Percentiles rank a stretch among this genome's conserved stretches.
Conservation (phyloP, 768 basidiomycete species). For the Trametes maxima region DNA sequence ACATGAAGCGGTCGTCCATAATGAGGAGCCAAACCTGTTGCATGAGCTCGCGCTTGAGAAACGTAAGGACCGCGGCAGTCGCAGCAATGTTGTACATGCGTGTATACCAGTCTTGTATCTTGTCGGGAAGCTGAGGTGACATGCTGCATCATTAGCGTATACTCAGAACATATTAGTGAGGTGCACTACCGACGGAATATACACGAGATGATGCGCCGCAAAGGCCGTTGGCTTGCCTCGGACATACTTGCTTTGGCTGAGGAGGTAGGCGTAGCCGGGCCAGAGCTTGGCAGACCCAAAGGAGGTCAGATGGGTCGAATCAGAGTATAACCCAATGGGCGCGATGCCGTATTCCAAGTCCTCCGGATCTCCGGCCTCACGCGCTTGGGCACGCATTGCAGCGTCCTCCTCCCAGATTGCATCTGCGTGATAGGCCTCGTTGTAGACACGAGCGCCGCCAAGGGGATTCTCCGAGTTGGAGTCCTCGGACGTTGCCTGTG, state of each 20-base stretch:
- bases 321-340: slow-evolving; percentile 25
- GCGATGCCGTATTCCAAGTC: slow-evolving; percentile 13
- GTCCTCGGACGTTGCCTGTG: background rate
- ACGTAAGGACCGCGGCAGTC: slow-evolving; percentile 29
- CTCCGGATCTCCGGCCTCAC: background rate
- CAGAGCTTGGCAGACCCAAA: slow-evolving; percentile 34
- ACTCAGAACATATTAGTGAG: background rate
- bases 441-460: background rate
- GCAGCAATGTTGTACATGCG: slow-evolving; percentile 16
- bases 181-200: slow-evolving; percentile 42
- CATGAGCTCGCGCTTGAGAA: slow-evolving; percentile 37
- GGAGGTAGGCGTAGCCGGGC: slow-evolving; percentile 44
- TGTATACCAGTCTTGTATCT: slow-evolving; percentile 34
- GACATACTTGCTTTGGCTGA: slow-evolving; percentile 44
- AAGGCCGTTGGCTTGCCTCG: slow-evolving; percentile 31
- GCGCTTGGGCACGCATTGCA: background rate
- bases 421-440: background rate
- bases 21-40: slow-evolving; percentile 31
- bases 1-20: slow-evolving; percentile 26
- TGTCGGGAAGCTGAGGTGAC: slow-evolving; percentile 32
- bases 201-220: slow-evolving; percentile 45
- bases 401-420: slow-evolving; percentile 14
- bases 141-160: background rate
- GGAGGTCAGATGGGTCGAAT: slow-evolving; percentile 28
- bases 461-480: background rate